Evolutionary conservation across 306 rosid genomes (phyloP), one percentile per base, ranked within the genome.

Genomic region (Malus orientalis): DNA sequence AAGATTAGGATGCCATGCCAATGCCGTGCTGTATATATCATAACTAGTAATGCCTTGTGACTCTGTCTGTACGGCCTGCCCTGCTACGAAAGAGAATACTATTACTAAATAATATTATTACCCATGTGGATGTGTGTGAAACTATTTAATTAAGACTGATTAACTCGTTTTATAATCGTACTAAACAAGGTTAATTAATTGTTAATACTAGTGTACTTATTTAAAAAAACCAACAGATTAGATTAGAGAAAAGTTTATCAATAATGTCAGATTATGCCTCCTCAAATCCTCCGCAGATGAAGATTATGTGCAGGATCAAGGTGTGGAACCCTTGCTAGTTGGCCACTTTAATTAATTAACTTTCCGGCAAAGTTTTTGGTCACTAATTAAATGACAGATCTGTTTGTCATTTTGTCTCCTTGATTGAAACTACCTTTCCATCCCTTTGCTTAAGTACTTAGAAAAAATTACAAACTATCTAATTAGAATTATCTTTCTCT

Each of bases 341-440:
- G 84, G 82, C 81, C 69, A 16, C 16, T 65, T 51, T 67, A 71
- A 75, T 80, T 53, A 20, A 63, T 54, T 49, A 49, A 11, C 15
- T 0, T 12, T 69, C 22, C 33, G 61, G 36, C 25, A 14, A 40
- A 2, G 71, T 19, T 36, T 54, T 36, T 25, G 38, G 54, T 62
- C 70, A 58, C 59, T 36, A 58, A 25, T 66, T 44, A 74, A 42
- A 67, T 6, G 59, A 70, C 69, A 84, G 45, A 60, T 74, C 47
- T 67, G 55, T 77, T 81, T 84, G 84, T 84, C 87, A 82, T 72
- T 66, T 86, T 86, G 87, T 83, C 87, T 79, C 89, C 86, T 77
- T 74, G 77, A 82, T 83, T 84, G 81, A 76, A 77, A 89, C 67
- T 80, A 78, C 60, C 78, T 69, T 79, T 78, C 81, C 42, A 74